A percentile compares a stretch with the other conserved stretches of the same genome.
Conservation (phyloP, 2,329 filamentous ascomycete species). For the Beauveria caledonica region DNA sequence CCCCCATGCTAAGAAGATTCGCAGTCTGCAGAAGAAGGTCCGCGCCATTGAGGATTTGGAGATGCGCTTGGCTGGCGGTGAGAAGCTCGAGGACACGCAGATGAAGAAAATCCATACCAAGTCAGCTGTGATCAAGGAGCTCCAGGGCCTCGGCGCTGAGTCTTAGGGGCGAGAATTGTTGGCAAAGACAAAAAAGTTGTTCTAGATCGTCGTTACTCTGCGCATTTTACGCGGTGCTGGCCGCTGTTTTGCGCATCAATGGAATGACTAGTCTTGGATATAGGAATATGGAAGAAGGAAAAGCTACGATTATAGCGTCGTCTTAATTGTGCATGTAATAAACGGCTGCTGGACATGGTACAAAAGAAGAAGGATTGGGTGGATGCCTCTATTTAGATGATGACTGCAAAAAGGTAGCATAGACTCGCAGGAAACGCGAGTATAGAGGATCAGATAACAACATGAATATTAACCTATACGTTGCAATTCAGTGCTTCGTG, state of each 20-base stretch:
- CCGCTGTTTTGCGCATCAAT: not conserved
- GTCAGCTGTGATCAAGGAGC: conserved; percentile 71
- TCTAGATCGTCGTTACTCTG: not conserved
- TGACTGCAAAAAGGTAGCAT: conserved; percentile 11
- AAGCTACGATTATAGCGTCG: not conserved
- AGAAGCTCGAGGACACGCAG: conserved; percentile 97
- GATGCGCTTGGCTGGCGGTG: conserved; percentile 87
- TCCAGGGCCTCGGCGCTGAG: conserved; percentile 49
- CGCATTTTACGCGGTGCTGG: not conserved
- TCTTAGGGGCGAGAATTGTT: not conserved
- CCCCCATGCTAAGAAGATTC: conserved; percentile 88
- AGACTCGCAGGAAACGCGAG: conserved; percentile 12
- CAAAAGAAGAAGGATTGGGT: not conserved
- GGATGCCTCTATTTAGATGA: not conserved
- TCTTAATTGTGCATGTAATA: not conserved
- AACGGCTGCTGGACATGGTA: not conserved
- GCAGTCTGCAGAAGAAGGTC: conserved; percentile 92
- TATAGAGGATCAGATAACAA: conserved; percentile 2
- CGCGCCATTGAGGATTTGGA: conserved; percentile 96
- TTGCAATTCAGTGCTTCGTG: not conserved
- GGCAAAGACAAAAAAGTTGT: not conserved
- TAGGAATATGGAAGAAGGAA: not conserved
- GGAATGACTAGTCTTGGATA: conserved; percentile 8
- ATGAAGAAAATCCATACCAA: conserved; percentile 97
- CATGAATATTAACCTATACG: conserved; percentile 7